Percentiles rank a stretch among this genome's conserved stretches.
phyloP scores from a whole-genome alignment of 305 asterid species.

The Rubia peregrina region DNA sequence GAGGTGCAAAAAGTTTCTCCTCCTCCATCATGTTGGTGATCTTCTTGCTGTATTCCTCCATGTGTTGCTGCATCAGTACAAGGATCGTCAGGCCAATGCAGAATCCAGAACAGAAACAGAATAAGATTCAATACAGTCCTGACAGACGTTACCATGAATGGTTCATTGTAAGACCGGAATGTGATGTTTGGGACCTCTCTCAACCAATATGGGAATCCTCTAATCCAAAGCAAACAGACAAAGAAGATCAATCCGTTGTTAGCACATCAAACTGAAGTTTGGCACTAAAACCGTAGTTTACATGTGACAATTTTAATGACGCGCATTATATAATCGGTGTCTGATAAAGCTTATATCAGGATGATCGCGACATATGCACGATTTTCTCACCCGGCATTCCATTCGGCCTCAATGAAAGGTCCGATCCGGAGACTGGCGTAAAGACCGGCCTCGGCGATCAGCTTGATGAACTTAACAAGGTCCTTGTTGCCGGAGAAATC shows the following conservation, averaged over 20 bases:
- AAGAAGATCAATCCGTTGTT: background rate
- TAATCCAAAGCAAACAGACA: slow-evolving; percentile 14
- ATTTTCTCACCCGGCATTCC: slow-evolving; percentile 62
- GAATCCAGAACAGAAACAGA: background rate
- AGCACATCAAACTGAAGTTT: too few relatives aligned
- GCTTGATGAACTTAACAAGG: slow-evolving; percentile 51
- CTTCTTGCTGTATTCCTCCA: slow-evolving; percentile 54
- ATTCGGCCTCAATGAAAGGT: slow-evolving; percentile 85
- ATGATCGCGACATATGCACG: background rate
- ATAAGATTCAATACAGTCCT: background rate
- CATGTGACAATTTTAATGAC: too few relatives aligned
- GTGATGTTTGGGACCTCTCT: slow-evolving; percentile 59
- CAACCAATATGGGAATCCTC: slow-evolving; percentile 94
- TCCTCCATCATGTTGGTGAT: slow-evolving; percentile 44
- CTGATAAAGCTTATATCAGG: background rate
- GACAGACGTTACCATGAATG: slow-evolving; percentile 45
- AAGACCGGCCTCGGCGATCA: slow-evolving; percentile 54
- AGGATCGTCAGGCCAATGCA: background rate
- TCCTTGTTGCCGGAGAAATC: slow-evolving; percentile 66
- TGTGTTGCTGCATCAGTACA: slow-evolving; percentile 44
- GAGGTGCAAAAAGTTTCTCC: slow-evolving; percentile 63
- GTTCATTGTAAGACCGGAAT: slow-evolving; percentile 71
- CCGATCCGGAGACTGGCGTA: slow-evolving; percentile 83
- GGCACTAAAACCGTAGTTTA: too few relatives aligned
- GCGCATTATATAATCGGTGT: background rate